Evolutionary conservation across 2,329 filamentous ascomycete genomes (phyloP).

Genomic region (Malbranchea cinnamomea): DNA sequence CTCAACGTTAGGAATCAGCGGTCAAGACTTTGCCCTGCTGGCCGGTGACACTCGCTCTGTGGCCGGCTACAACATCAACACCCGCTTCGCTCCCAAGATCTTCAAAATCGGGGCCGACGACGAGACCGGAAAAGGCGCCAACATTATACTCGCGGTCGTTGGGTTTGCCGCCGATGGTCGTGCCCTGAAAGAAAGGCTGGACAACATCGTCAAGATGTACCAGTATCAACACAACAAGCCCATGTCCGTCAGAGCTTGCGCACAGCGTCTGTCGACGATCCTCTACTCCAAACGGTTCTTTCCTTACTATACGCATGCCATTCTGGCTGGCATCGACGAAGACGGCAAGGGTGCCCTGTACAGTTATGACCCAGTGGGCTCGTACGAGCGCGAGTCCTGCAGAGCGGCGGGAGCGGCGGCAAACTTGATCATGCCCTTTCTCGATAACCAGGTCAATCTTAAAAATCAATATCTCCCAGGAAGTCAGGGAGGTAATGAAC

Average conservation of each 20-base stretch:
- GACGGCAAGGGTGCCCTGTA: conserved; percentile 88
- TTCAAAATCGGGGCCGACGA: conserved; percentile 93
- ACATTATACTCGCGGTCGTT: conserved; percentile 81
- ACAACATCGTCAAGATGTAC: conserved; percentile 97
- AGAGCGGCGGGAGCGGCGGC: conserved; percentile 83
- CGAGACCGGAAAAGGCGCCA: conserved; percentile 67
- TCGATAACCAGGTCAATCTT: conserved; percentile 99
- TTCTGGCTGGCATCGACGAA: conserved; percentile 86
- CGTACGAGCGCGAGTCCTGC: conserved; percentile 94
- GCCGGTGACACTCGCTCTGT: conserved; percentile 94
- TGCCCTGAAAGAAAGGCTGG: conserved; percentile 83
- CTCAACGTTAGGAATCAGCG: conserved; percentile 86
- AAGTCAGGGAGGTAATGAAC: conserved; percentile 66
- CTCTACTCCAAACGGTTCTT: conserved; percentile 98
- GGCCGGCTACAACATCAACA: conserved; percentile 98
- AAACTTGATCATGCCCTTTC: conserved; percentile 94
- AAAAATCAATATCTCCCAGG: conserved; percentile 95
- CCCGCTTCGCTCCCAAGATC: conserved; percentile 84
- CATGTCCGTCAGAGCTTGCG: conserved; percentile 88
- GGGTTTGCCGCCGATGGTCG: conserved; percentile 92
- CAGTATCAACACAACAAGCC: conserved; percentile 94
- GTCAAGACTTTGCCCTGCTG: conserved; percentile 87
- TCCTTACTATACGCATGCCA: conserved; percentile 93
- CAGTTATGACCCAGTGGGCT: conserved; percentile 94
- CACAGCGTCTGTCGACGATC: conserved; percentile 86